Evolutionary conservation across 2,329 filamentous ascomycete species (phyloP).

Genomic region (Pyrenophora teres): DNA sequence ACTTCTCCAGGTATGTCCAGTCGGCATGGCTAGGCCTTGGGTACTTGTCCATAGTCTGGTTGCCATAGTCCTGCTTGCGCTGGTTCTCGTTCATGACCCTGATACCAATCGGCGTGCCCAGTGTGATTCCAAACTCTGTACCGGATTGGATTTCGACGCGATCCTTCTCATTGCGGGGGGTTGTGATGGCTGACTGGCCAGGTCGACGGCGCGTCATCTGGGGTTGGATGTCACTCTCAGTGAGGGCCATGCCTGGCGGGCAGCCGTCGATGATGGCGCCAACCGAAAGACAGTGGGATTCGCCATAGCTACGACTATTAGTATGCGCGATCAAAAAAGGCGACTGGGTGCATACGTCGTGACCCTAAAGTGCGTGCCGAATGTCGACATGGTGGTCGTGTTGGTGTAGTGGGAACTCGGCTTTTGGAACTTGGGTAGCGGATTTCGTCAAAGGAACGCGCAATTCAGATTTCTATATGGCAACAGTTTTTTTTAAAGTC

Average conservation of each 20-base stretch:
- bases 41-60: constrained; percentile 87
- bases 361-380: constrained; percentile 79
- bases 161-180: constrained; percentile 91
- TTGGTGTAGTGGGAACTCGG: constrained; percentile 5
- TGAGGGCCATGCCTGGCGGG: constrained; percentile 84
- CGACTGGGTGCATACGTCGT: constrained; percentile 68
- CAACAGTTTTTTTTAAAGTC: neutral
- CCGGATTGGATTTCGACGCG: constrained; percentile 90
- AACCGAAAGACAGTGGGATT: constrained; percentile 90
- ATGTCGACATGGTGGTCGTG: constrained; percentile 65
- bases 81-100: constrained; percentile 91
- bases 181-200: constrained; percentile 87
- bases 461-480: constrained; percentile 5
- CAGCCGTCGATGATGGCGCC: constrained; percentile 94
- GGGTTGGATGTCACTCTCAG: constrained; percentile 86
- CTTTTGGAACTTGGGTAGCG: constrained; percentile 3
- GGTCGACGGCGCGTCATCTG: constrained; percentile 90
- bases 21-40: constrained; percentile 93
- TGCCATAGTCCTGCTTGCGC: constrained; percentile 87
- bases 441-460: neutral
- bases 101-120: constrained; percentile 89
- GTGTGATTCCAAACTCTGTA: constrained; percentile 84
- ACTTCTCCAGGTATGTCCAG: constrained; percentile 97
- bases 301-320: constrained; percentile 65
- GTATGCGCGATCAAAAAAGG: constrained; percentile 10